Conservation (phyloP, 345 rosid genomes). For the Conringia planisiliqua region DNA sequence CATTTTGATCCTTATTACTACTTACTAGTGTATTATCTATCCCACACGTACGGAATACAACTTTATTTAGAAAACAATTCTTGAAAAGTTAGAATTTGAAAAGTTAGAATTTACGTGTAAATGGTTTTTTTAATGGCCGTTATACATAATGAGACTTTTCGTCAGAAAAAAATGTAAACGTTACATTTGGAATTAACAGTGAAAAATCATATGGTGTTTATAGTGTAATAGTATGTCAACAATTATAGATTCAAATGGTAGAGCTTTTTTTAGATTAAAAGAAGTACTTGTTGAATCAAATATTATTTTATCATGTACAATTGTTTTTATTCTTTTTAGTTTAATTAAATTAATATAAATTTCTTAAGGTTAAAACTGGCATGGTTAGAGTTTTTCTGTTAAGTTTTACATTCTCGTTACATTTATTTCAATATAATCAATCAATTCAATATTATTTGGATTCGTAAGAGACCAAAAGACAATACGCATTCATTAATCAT, state of each 20-base stretch:
- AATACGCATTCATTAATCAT: background rate
- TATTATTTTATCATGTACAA: background rate
- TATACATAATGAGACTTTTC: background rate
- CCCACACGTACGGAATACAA: background rate
- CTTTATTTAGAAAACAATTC: background rate
- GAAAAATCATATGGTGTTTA: background rate
- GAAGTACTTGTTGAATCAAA: background rate
- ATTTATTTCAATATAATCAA: background rate
- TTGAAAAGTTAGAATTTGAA: background rate
- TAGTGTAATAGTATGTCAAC: background rate
- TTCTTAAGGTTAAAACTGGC: background rate
- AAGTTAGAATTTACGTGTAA: background rate
- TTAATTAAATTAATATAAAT: background rate
- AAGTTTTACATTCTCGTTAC: background rate
- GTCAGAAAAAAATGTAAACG: background rate
- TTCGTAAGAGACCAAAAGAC: background rate
- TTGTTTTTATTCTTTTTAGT: background rate
- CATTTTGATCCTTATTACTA: background rate
- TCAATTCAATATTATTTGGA: background rate
- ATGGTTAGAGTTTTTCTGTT: background rate
- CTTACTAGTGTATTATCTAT: too few species aligned
- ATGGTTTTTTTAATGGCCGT: background rate
- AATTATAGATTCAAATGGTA: background rate
- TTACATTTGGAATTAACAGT: background rate
- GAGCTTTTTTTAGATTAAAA: background rate